Evolutionary conservation across 2,329 filamentous ascomycete genomes (phyloP).

Genomic region (Cercospora sojina): DNA sequence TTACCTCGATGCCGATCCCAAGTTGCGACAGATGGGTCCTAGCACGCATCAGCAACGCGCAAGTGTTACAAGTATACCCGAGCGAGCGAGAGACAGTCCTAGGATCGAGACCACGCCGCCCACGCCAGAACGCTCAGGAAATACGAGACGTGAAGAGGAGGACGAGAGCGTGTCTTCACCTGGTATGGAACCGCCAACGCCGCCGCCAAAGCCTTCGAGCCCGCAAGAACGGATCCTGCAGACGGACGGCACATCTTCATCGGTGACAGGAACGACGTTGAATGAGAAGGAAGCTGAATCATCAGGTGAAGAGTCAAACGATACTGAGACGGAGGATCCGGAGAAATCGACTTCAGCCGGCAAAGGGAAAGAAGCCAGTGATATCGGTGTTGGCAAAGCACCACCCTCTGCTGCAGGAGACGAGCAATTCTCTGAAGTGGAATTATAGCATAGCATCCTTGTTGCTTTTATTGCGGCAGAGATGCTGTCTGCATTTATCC

Average conservation of each 20-base stretch:
- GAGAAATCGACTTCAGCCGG: slow-evolving; percentile 28
- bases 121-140: slow-evolving; percentile 47
- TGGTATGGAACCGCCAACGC: slow-evolving; percentile 27
- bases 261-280: slow-evolving; percentile 26
- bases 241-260: slow-evolving; percentile 30
- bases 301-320: slow-evolving; percentile 29
- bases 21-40: slow-evolving; percentile 55
- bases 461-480: not conserved
- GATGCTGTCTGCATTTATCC: not conserved
- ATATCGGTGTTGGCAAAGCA: slow-evolving; percentile 4
- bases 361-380: slow-evolving; percentile 23
- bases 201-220: slow-evolving; percentile 32
- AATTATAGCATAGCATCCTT: slow-evolving; percentile 15
- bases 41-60: slow-evolving; percentile 36
- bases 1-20: slow-evolving; percentile 83
- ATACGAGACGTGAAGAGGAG: slow-evolving; percentile 12
- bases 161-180: slow-evolving; percentile 11
- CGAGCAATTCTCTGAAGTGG: slow-evolving; percentile 35
- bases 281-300: slow-evolving; percentile 33
- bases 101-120: slow-evolving; percentile 53
- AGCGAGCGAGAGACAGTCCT: slow-evolving; percentile 41
- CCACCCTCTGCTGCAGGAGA: slow-evolving; percentile 22
- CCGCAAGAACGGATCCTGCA: slow-evolving; percentile 12
- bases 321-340: slow-evolving; percentile 29
- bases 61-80: slow-evolving; percentile 33